phyloP scores from a whole-genome alignment of 805 yeast species.

The Candida succiphila region DNA sequence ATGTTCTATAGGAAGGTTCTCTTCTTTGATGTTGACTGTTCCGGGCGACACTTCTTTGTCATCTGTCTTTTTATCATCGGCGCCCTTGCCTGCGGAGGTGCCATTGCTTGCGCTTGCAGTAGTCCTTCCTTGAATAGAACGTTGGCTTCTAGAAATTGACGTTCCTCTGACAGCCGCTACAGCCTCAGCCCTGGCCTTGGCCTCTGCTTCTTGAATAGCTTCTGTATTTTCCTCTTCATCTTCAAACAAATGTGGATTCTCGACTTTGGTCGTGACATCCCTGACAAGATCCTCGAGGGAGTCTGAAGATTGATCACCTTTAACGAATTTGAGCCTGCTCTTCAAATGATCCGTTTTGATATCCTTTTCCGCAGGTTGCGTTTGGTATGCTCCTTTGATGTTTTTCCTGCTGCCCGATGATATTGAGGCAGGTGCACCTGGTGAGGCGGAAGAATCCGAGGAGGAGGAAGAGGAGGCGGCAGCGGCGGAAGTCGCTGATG shows the following conservation, averaged over 20 bases:
- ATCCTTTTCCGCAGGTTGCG: too few relatives aligned
- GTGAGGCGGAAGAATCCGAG: neutral
- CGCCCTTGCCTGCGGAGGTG: neutral
- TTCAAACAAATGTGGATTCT: slow-evolving; percentile 27
- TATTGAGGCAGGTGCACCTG: neutral
- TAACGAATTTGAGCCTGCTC: slow-evolving; percentile 1
- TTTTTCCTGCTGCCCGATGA: neutral
- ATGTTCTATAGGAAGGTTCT: neutral
- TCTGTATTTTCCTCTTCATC: slow-evolving; percentile 20
- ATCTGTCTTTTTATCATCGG: neutral
- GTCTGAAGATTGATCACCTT: neutral
- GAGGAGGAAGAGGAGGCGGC: neutral
- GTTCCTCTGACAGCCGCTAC: neutral
- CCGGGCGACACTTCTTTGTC: neutral
- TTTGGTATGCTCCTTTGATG: too few relatives aligned
- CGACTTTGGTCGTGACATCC: slow-evolving; percentile 24
- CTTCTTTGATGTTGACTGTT: neutral
- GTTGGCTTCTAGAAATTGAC: too few relatives aligned
- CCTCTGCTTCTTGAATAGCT: neutral
- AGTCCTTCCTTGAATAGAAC: neutral
- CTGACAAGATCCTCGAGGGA: slow-evolving; percentile 14
- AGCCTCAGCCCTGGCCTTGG: neutral
- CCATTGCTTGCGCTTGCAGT: neutral
- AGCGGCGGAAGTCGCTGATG: neutral
- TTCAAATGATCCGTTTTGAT: slow-evolving; percentile 2